These are phyloP conservation scores for Vaccinium macrocarpon DNA, from an alignment of 148 eudicot species.

Conservation along the genomic window DNA sequence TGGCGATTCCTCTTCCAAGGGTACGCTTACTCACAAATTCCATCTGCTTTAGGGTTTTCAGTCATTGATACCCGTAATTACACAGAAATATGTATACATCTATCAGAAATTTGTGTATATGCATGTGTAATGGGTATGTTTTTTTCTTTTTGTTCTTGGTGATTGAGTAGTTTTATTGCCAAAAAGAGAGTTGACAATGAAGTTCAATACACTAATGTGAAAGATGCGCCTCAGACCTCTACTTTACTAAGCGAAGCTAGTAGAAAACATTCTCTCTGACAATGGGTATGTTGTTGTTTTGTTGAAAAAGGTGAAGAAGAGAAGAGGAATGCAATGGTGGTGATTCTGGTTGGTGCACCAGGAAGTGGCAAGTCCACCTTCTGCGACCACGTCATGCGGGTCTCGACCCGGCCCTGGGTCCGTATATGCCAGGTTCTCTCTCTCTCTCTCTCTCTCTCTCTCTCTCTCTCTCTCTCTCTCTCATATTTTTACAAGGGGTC, in stretches of 20 bases:
- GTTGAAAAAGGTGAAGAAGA: conserved; percentile 26
- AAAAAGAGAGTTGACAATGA: neutral
- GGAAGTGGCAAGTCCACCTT: conserved; percentile 98
- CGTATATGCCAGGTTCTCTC: conserved; percentile 84
- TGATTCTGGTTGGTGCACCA: conserved; percentile 78
- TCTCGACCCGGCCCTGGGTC: conserved; percentile 67
- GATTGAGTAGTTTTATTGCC: neutral
- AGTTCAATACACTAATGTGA: neutral
- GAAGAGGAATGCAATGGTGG: conserved; percentile 39
- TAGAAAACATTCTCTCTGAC: no score
- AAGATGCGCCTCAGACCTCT: neutral
- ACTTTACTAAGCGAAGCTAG: no score
- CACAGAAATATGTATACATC: no score
- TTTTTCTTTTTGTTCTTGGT: neutral
- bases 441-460: conserved; percentile 21
- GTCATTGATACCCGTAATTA: no score
- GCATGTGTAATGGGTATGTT: neutral
- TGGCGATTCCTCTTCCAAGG: no score
- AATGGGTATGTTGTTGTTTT: neutral
- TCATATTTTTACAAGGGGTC: neutral
- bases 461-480: conserved; percentile 3
- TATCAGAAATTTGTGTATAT: no score
- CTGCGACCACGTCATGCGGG: conserved; percentile 56
- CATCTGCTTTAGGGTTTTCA: no score
- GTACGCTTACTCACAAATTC: no score